A percentile compares a stretch with the other conserved stretches of the same genome.
Evolutionary conservation across 805 yeast species (phyloP).

Genomic region (Brettanomyces naardenensis): DNA sequence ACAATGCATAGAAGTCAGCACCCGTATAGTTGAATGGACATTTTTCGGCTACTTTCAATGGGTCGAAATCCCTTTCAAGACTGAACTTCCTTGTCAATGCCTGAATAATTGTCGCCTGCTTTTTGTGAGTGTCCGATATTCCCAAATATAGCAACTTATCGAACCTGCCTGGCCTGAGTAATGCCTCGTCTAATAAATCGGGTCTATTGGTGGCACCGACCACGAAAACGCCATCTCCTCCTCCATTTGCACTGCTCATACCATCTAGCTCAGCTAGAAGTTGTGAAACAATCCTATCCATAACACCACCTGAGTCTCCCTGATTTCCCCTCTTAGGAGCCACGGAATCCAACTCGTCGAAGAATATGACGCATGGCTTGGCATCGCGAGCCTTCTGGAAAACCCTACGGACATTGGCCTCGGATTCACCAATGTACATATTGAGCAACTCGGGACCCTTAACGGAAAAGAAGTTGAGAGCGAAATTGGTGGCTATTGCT

Average conservation of each 20-base stretch:
- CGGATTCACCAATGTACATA: slow-evolving; percentile 98
- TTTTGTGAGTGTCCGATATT: slow-evolving; percentile 82
- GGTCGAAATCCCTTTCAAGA: slow-evolving; percentile 50
- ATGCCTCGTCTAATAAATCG: slow-evolving; percentile 88
- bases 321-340: slow-evolving; percentile 98
- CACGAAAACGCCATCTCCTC: slow-evolving; percentile 86
- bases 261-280: slow-evolving; percentile 93
- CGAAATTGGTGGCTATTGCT: slow-evolving; percentile 93
- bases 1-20: slow-evolving; percentile 94
- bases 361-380: slow-evolving; percentile 93
- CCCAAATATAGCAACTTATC: slow-evolving; percentile 94
- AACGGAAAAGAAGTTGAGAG: slow-evolving; percentile 89
- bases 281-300: slow-evolving; percentile 97
- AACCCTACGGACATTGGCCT: slow-evolving; percentile 91
- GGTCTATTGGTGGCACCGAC: slow-evolving; percentile 99
- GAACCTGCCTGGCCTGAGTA: slow-evolving; percentile 88
- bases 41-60: slow-evolving; percentile 48
- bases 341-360: slow-evolving; percentile 95
- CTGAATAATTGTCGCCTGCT: slow-evolving; percentile 76
- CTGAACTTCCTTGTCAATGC: slow-evolving; percentile 84
- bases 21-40: slow-evolving; percentile 95
- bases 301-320: slow-evolving; percentile 98
- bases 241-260: slow-evolving; percentile 71
- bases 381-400: slow-evolving; percentile 95
- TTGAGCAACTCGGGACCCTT: slow-evolving; percentile 95